Percentiles rank a stretch among this genome's conserved stretches.
phyloP scores from a whole-genome alignment of 148 eudicot species.

The Cornus suecica region DNA sequence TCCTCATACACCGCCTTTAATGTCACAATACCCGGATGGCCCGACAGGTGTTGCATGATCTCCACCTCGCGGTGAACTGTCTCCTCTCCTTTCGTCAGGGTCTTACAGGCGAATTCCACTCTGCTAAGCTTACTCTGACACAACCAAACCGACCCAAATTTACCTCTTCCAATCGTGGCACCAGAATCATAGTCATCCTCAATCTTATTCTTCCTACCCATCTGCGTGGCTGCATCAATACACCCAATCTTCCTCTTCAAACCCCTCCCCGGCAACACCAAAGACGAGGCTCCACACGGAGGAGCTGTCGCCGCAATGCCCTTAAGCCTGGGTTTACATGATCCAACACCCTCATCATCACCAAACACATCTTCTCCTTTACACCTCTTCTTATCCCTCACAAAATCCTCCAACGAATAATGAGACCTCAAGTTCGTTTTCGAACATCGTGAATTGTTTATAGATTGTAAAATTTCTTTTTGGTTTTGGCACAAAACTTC shows the following conservation, averaged over 20 bases:
- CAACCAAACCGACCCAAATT: conserved; percentile 91
- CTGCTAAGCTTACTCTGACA: conserved; percentile 63
- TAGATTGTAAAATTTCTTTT: conserved; percentile 29
- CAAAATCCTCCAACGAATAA: conserved; percentile 60
- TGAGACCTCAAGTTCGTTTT: conserved; percentile 49
- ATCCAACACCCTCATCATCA: conserved; percentile 38
- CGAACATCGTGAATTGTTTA: conserved; percentile 28
- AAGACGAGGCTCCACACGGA: conserved; percentile 43
- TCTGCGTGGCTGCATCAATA: conserved; percentile 71
- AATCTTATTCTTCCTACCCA: conserved; percentile 83
- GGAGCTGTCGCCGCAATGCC: conserved; percentile 68
- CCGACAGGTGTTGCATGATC: conserved; percentile 98
- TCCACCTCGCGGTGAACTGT: conserved; percentile 92
- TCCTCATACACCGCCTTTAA: conserved; percentile 88
- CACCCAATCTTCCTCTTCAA: conserved; percentile 89
- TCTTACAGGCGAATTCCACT: conserved; percentile 81
- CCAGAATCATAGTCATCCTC: conserved; percentile 64
- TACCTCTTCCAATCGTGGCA: conserved; percentile 69
- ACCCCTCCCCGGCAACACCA: conserved; percentile 50
- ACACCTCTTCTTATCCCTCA: conserved; percentile 62
- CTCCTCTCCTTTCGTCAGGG: conserved; percentile 87
- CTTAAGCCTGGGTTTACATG: conserved; percentile 49
- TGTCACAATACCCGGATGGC: conserved; percentile 86
- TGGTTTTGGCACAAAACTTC: conserved; percentile 24
- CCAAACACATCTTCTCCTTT: conserved; percentile 54